Percentiles rank a stretch among this genome's conserved stretches.
These are phyloP conservation scores for Collybia sordida DNA, from an alignment of 768 basidiomycete species.

Conservation along the genomic window DNA sequence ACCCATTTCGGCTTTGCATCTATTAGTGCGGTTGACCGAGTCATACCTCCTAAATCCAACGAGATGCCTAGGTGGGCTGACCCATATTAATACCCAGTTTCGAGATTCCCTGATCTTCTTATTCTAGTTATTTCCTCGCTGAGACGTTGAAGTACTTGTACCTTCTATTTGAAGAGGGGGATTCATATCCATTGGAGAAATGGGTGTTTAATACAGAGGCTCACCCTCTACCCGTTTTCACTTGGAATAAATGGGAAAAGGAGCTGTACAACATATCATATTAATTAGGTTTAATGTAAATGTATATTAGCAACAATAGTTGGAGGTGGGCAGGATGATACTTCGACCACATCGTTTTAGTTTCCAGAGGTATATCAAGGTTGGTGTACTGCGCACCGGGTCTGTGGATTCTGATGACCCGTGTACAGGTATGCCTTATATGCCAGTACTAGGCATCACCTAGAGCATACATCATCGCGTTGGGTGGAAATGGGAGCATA, in stretches of 20 bases:
- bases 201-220: conserved; percentile 73
- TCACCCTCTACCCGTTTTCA: conserved; percentile 67
- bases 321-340: too few relatives aligned
- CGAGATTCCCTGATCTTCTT: background rate
- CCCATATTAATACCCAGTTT: too few relatives aligned
- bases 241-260: conserved; percentile 57
- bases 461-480: too few relatives aligned
- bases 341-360: too few relatives aligned
- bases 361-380: too few relatives aligned
- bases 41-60: conserved; percentile 28
- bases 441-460: too few relatives aligned
- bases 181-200: conserved; percentile 47
- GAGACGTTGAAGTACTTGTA: conserved; percentile 64
- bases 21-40: conserved; percentile 40
- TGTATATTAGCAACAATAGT: too few relatives aligned
- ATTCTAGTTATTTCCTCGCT: conserved; percentile 41
- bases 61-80: conserved; percentile 54
- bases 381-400: too few relatives aligned
- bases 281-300: too few relatives aligned
- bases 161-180: conserved; percentile 56
- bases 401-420: too few relatives aligned
- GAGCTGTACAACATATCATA: conserved; percentile 25
- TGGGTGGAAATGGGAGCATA: too few relatives aligned
- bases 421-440: too few relatives aligned
- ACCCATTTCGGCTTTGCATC: conserved; percentile 57